Evolutionary conservation across 2,329 filamentous ascomycete genomes (phyloP), one percentile per base, ranked within the genome.

Genomic region (Periconia digitata): DNA sequence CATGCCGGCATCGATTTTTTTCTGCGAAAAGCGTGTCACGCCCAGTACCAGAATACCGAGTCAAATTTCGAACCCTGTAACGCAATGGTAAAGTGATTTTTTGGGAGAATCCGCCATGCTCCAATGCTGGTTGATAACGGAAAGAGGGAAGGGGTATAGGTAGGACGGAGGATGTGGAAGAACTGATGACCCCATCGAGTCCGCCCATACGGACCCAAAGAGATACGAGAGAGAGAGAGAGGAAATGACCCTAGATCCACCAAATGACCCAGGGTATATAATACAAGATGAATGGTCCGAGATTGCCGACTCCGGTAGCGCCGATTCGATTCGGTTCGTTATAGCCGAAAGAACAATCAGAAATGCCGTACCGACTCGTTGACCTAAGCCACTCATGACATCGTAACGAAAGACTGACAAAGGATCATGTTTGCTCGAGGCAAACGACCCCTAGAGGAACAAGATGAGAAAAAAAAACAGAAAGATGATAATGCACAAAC

Each of bases 361-460:
- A 61, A 65, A 62, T 67, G 51, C 60, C 65, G 59, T 62, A 66
- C 66, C 63, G 64, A 63, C 55, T 66, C 64, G 54, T 67, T 59
- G 63, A 60, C 56, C 8, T 47, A 46, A 40, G 53, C 54, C 58
- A 56, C 55, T 60, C 52, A 57, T 63, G 52, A 65, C 50, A 60
- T 60, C 63, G 53, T 68, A 53, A 57, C 13, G 38, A 40, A 40
- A 40, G 38, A 32, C 27, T 13, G 21, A 40, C 23, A 20, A 40
- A 20, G 38, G 38, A 27, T 40, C n/a, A 2, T 16, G 13, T 40
- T 22, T 40, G 18, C 38, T 15, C 23, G 56, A 12, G 24, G 16
- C 18, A 40, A 23, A 40, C 21, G 21, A 16, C 15, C 20, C 38
- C 20, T 23, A 22, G 27, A 32, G 27, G 27, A 49, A 50, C 49